phyloP scores from a whole-genome alignment of 2,329 filamentous ascomycete species.

The Rachicladosporium sp. region DNA sequence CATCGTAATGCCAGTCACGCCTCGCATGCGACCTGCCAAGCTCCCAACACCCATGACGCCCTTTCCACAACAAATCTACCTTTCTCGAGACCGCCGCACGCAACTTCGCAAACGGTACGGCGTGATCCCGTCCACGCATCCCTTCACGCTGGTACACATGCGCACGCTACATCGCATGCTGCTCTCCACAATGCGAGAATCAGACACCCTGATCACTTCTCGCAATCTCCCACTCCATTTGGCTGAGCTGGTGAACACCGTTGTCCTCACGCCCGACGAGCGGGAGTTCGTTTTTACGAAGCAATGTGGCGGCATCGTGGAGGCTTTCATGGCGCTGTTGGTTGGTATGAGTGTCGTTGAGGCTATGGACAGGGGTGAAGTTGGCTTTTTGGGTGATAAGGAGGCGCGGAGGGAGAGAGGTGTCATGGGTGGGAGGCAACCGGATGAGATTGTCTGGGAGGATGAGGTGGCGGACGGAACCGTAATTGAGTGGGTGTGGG shows the following conservation, averaged over 20 bases:
- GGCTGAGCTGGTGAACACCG: constrained; percentile 7
- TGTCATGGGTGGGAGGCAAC: constrained; percentile 5
- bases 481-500: constrained; percentile 8
- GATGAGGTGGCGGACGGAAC: constrained; percentile 6
- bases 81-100: constrained; percentile 13
- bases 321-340: constrained; percentile 20
- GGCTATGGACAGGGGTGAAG: constrained; percentile 17
- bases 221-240: constrained; percentile 14
- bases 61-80: constrained; percentile 4
- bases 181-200: constrained; percentile 17
- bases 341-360: constrained; percentile 11
- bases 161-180: constrained; percentile 26
- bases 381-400: constrained; percentile 19
- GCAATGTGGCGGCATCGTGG: constrained; percentile 18
- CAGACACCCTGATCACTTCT: constrained; percentile 19
- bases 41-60: not conserved
- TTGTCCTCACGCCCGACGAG: constrained; percentile 10
- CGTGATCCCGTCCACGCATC: constrained; percentile 18
- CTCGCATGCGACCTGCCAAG: not conserved
- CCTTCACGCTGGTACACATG: constrained; percentile 25
- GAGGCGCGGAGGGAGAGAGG: constrained; percentile 13
- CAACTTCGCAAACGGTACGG: constrained; percentile 23
- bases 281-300: constrained; percentile 14
- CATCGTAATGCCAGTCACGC: too few relatives aligned
- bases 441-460: constrained; percentile 2